Conservation (phyloP, 1,284 basidiomycete species). For the Tilletia setariae region DNA sequence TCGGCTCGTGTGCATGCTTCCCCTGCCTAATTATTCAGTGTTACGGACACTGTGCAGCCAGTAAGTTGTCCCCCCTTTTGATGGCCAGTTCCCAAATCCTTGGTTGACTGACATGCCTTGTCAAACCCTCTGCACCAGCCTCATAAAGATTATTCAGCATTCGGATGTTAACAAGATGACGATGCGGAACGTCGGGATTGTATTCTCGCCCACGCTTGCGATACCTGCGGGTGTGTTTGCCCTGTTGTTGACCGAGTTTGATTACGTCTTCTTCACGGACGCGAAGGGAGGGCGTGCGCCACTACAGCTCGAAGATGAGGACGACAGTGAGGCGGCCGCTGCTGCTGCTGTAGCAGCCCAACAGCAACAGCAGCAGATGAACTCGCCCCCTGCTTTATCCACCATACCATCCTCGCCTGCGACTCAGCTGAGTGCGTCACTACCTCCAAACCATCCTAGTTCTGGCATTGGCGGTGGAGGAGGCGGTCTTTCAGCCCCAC, state of each 20-base stretch:
- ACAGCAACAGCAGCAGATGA: background rate
- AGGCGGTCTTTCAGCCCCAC: background rate
- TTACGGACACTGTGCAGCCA: constrained; percentile 91
- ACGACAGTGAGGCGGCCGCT: background rate
- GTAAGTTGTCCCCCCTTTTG: background rate
- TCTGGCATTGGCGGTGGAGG: no score
- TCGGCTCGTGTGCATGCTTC: constrained; percentile 77
- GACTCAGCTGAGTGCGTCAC: no score
- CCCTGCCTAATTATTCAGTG: constrained; percentile 87
- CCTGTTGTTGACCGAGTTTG: constrained; percentile 47
- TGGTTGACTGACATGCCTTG: background rate
- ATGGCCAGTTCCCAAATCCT: background rate
- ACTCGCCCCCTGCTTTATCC: background rate
- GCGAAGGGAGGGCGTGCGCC: constrained; percentile 40
- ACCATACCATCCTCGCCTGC: background rate
- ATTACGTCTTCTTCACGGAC: constrained; percentile 43
- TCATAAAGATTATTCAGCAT: constrained; percentile 91
- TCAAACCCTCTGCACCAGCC: constrained; percentile 35
- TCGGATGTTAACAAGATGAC: constrained; percentile 94
- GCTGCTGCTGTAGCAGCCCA: background rate
- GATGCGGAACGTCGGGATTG: constrained; percentile 95
- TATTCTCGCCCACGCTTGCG: constrained; percentile 60
- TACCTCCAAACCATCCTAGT: no score
- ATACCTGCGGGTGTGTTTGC: constrained; percentile 50
- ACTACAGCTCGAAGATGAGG: constrained; percentile 31